Evolutionary conservation across 495 filamentous ascomycete species (phyloP).

Genomic region (Hypoxylon fragiforme): DNA sequence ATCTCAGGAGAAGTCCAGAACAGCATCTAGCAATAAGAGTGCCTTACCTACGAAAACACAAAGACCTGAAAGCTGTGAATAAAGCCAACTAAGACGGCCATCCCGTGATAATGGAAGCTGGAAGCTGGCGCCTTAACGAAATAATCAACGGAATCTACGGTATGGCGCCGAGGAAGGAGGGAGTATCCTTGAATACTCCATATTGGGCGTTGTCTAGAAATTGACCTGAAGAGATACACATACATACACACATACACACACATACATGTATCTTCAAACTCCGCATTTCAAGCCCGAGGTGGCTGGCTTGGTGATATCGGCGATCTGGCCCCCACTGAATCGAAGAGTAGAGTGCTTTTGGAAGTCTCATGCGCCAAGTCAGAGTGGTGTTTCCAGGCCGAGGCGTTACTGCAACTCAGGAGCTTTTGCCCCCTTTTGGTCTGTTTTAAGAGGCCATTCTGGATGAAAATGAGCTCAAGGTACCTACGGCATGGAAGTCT

Average conservation of each 20-base stretch:
- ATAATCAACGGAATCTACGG: not conserved
- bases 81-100: too few relatives aligned
- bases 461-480: too few relatives aligned
- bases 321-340: constrained; percentile 1
- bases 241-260: too few relatives aligned
- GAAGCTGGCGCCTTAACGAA: too few relatives aligned
- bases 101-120: too few relatives aligned
- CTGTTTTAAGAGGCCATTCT: not conserved
- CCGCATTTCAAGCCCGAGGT: constrained; percentile 10
- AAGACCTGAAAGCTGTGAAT: too few relatives aligned
- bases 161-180: not conserved
- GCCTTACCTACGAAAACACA: too few relatives aligned
- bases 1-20: too few relatives aligned
- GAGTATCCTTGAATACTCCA: not conserved
- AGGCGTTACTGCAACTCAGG: constrained; percentile 25
- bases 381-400: constrained; percentile 25
- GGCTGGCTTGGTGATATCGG: constrained; percentile 13
- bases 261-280: constrained; percentile 7
- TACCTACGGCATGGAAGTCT: too few relatives aligned
- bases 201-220: not conserved
- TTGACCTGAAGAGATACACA: too few relatives aligned
- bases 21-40: too few relatives aligned
- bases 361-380: constrained; percentile 41
- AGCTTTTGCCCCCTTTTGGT: not conserved
- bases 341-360: too few relatives aligned